phyloP scores from a whole-genome alignment of 2,329 filamentous ascomycete species.

The Exophiala dermatitidis region DNA sequence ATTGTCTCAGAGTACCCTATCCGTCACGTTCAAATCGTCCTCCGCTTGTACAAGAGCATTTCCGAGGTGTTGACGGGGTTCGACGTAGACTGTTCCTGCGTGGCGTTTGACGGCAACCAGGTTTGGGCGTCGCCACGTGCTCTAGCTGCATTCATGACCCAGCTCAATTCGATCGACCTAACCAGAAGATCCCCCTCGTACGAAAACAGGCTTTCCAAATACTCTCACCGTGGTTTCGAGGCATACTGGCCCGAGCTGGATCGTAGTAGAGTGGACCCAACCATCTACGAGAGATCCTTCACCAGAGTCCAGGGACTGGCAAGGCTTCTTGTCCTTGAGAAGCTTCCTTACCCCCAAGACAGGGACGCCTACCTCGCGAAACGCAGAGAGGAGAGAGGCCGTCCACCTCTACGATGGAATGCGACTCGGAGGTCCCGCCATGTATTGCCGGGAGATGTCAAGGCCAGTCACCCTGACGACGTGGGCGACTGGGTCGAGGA shows the following conservation, averaged over 20 bases:
- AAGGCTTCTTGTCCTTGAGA: slow-evolving; percentile 70
- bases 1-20: slow-evolving; percentile 79
- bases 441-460: slow-evolving; percentile 62
- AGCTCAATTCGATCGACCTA: slow-evolving; percentile 73
- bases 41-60: slow-evolving; percentile 75
- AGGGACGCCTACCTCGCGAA: slow-evolving; percentile 65
- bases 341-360: slow-evolving; percentile 61
- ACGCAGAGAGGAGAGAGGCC: slow-evolving; percentile 63
- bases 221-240: slow-evolving; percentile 77
- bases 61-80: slow-evolving; percentile 83
- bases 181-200: slow-evolving; percentile 76
- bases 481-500: slow-evolving; percentile 75
- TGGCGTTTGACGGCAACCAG: slow-evolving; percentile 71
- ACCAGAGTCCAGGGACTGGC: slow-evolving; percentile 68
- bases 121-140: slow-evolving; percentile 74
- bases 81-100: slow-evolving; percentile 77
- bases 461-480: slow-evolving; percentile 69
- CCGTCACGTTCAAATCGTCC: slow-evolving; percentile 76
- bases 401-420: slow-evolving; percentile 47
- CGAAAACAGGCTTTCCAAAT: slow-evolving; percentile 79
- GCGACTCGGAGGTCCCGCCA: slow-evolving; percentile 31
- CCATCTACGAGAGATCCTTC: slow-evolving; percentile 79
- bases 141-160: slow-evolving; percentile 70
- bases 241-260: slow-evolving; percentile 71
- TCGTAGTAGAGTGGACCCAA: slow-evolving; percentile 70